These are phyloP conservation scores for Sporodiniella umbellata DNA, from an alignment of 371 early-diverging fungal genomes.

Conservation along the genomic window DNA sequence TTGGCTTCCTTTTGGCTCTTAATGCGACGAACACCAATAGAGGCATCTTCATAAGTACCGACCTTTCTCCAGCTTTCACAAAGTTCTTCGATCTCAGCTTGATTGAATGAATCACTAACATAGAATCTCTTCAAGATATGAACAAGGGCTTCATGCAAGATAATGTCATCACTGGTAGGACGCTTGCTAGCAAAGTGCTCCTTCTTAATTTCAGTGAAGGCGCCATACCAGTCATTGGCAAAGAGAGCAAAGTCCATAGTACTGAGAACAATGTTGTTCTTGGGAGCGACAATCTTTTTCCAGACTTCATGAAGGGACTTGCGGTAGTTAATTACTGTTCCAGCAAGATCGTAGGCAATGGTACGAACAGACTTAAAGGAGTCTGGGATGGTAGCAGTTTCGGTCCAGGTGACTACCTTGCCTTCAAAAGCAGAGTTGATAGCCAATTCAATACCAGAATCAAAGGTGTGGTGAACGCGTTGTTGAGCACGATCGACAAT, in stretches of 20 bases:
- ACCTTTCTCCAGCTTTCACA: constrained; percentile 23
- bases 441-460: constrained; percentile 24
- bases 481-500: constrained; percentile 27
- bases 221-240: constrained; percentile 28
- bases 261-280: constrained; percentile 16
- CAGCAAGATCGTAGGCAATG: constrained; percentile 37
- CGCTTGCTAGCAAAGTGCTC: constrained; percentile 11
- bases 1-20: constrained; percentile 23
- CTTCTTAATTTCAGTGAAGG: constrained; percentile 21
- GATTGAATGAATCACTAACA: constrained; percentile 16
- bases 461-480: constrained; percentile 29
- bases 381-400: constrained; percentile 27
- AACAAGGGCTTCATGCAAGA: constrained; percentile 23
- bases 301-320: constrained; percentile 20
- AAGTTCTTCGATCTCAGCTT: constrained; percentile 24
- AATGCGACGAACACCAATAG: constrained; percentile 29
- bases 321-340: constrained; percentile 32
- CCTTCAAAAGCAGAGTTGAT: constrained; percentile 39
- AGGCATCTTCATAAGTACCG: constrained; percentile 27
- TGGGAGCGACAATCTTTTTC: constrained; percentile 21
- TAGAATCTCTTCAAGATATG: constrained; percentile 23
- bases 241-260: constrained; percentile 23
- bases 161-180: constrained; percentile 18
- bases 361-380: constrained; percentile 30
- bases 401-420: constrained; percentile 40